A percentile compares a stretch with the other conserved stretches of the same genome.
phyloP scores from a whole-genome alignment of 176 grass and related monocot genomes.

The Raddia guianensis region DNA sequence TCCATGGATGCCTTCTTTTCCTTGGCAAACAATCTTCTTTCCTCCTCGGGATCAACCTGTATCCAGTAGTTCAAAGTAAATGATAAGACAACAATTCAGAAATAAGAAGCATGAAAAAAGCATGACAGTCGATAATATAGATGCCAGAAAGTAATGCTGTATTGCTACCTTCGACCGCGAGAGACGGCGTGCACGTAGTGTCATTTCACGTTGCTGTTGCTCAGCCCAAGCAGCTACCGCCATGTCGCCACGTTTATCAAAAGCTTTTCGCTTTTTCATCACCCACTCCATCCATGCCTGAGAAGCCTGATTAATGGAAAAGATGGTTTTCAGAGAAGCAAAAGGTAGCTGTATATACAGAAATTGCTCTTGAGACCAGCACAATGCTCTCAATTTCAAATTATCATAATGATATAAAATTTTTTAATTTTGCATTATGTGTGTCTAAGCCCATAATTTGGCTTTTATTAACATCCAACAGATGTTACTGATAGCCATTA shows the following conservation, averaged over 20 bases:
- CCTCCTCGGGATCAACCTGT: slow-evolving; percentile 91
- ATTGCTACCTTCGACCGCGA: slow-evolving; percentile 78
- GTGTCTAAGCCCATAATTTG: not conserved
- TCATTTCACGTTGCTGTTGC: slow-evolving; percentile 87
- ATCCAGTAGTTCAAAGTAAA: slow-evolving; percentile 26
- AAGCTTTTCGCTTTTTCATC: slow-evolving; percentile 92
- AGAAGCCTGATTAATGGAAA: slow-evolving; percentile 63
- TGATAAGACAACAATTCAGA: not conserved
- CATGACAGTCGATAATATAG: not conserved
- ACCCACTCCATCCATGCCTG: slow-evolving; percentile 88
- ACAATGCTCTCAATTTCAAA: not conserved
- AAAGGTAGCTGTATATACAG: not conserved
- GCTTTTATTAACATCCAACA: not conserved
- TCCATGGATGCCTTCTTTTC: slow-evolving; percentile 92
- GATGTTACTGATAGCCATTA: not conserved
- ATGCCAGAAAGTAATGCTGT: not conserved
- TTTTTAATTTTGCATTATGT: not conserved
- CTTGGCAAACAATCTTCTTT: slow-evolving; percentile 75
- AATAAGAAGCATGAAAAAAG: not conserved
- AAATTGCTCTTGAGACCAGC: not conserved
- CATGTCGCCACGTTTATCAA: slow-evolving; percentile 88
- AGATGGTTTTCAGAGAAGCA: slow-evolving; percentile 24
- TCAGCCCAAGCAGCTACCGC: slow-evolving; percentile 94
- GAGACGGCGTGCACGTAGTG: slow-evolving; percentile 64
- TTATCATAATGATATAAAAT: not conserved